A percentile compares a stretch with the other conserved stretches of the same genome.
These are phyloP conservation scores for Suaeda aralocaspica DNA, from an alignment of 148 eudicot species.

Conservation along the genomic window DNA sequence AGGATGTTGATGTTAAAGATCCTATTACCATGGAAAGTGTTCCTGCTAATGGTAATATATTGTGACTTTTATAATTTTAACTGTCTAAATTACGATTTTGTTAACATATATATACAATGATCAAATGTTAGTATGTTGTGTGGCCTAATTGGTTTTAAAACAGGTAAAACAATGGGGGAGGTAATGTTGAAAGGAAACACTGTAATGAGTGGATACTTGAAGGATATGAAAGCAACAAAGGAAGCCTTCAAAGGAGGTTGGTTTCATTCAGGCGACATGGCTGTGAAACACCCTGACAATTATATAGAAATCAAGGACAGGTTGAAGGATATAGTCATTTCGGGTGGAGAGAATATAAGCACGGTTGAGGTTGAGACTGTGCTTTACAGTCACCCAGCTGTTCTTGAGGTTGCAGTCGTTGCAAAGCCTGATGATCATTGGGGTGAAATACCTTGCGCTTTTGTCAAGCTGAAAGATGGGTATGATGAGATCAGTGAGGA, in stretches of 20 bases:
- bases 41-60: conserved; percentile 31
- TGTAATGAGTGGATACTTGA: conserved; percentile 64
- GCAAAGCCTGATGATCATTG: conserved; percentile 63
- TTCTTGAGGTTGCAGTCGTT: conserved; percentile 62
- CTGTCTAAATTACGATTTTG: background rate
- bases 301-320: conserved; percentile 59
- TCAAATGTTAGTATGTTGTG: too few relatives aligned
- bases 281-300: conserved; percentile 50
- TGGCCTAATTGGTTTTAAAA: background rate
- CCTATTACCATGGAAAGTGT: conserved; percentile 52
- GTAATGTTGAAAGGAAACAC: conserved; percentile 70
- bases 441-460: conserved; percentile 74
- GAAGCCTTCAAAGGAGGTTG: conserved; percentile 57
- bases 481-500: conserved; percentile 21
- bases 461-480: conserved; percentile 56
- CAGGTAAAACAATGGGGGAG: conserved; percentile 50
- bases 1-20: conserved; percentile 48
- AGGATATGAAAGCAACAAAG: conserved; percentile 42
- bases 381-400: conserved; percentile 53
- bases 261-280: conserved; percentile 60
- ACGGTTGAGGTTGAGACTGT: conserved; percentile 58
- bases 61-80: background rate
- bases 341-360: conserved; percentile 71
- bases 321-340: conserved; percentile 54
- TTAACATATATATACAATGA: too few relatives aligned